Conservation (phyloP, 139 green algal species). For the Tetradesmus obliquus region DNA sequence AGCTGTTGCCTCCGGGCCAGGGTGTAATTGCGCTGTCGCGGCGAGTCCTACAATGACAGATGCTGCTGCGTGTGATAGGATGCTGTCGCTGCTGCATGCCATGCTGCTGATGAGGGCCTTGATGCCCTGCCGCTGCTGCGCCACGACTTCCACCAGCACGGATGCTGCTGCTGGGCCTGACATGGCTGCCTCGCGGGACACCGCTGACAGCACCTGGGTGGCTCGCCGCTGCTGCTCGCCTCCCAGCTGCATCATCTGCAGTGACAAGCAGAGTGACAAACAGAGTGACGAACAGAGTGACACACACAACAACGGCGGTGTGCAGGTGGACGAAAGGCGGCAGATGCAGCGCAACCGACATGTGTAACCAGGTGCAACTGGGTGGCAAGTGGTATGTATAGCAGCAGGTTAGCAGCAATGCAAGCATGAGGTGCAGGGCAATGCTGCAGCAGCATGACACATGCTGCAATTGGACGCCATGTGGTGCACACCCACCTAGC, state of each 20-base stretch:
- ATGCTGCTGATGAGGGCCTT: not conserved
- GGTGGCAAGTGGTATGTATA: not conserved
- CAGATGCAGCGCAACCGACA: not conserved
- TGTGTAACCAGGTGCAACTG: not conserved
- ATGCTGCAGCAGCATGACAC: not conserved
- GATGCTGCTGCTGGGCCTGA: not conserved
- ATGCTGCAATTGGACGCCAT: not conserved
- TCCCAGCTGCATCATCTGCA: slow-evolving; percentile 1
- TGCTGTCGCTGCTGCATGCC: not conserved
- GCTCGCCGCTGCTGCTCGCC: not conserved
- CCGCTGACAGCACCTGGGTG: not conserved
- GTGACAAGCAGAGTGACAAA: not conserved
- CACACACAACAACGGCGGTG: not conserved
- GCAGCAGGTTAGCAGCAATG: too few relatives aligned
- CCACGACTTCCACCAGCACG: not conserved
- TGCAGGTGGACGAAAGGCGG: not conserved
- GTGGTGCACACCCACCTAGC: not conserved
- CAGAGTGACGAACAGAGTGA: not conserved
- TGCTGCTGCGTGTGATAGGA: not conserved
- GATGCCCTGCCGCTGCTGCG: not conserved
- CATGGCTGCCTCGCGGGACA: not conserved
- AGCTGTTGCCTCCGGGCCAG: not conserved
- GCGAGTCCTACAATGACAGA: not conserved
- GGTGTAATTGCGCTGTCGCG: not conserved
- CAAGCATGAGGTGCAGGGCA: not conserved